Evolutionary conservation across 1,284 basidiomycete species (phyloP), one percentile per base, ranked within the genome.

Genomic region (Tilletiopsis washingtonensis): DNA sequence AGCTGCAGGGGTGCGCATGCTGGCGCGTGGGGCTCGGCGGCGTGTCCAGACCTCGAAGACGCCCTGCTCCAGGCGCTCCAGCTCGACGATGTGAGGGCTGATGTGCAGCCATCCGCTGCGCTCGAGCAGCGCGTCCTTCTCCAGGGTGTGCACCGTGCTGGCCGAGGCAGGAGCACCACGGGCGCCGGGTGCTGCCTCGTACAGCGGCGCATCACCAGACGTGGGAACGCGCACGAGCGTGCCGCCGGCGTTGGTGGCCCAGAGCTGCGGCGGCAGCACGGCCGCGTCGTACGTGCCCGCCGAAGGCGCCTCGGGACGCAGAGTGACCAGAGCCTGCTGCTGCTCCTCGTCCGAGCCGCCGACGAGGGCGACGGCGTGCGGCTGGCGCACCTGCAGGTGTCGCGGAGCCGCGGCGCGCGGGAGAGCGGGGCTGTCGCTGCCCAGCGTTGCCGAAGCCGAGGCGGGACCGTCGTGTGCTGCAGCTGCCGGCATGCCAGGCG

Each of bases 41-140:
- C 53, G 27, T 11, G 41, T 54, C 53, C 48, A 54, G 14, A 42
- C 29, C 39, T 51, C 49, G 20, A 54, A 43, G 2, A 54, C 43
- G 34, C 41, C 47, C 15, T 37, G 36, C 15, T 49, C 24, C n/a
- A 54, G 23, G 7, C 53, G 43, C 27, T 54, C 49, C n/a, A 50
- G 23, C 37, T 54, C 53, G 15, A 54, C 15, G 6, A 47, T 23
- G 37, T 27, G 32, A 15, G 43, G 26, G 14, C 41, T 29, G 20
- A 54, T 43, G 42, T 36, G 24, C 26, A 54, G 43, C 51, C 50
- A 54, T n/a, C 51, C 53, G n/a, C 21, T 37, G 15, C 39, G 34
- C 29, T 45, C 21, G 15, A 44, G 43, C 11, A 40, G 23, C 5
- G 51, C 43, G 15, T 34, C 32, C 12, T 17, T 34, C 3, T 34